Conservation (phyloP, 2,329 filamentous ascomycete genomes). For the Elsinoe ampelina region DNA sequence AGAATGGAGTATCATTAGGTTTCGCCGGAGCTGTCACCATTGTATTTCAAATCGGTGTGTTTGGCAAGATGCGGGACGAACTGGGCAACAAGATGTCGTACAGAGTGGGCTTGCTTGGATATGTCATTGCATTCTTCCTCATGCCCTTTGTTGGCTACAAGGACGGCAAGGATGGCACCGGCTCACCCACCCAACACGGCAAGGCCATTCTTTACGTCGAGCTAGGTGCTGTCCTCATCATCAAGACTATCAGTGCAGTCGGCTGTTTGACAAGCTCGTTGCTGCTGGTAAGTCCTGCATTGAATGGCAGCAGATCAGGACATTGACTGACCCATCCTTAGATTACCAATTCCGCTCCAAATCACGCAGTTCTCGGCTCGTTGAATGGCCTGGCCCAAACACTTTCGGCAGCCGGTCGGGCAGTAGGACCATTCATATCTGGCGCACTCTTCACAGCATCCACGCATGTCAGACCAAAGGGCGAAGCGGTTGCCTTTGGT, state of each 20-base stretch:
- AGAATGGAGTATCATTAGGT: slow-evolving; percentile 77
- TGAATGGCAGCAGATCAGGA: neutral
- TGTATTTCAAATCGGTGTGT: slow-evolving; percentile 78
- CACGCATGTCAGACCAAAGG: slow-evolving; percentile 63
- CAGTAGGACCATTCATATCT: slow-evolving; percentile 78
- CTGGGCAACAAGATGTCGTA: slow-evolving; percentile 84
- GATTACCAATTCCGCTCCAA: slow-evolving; percentile 90
- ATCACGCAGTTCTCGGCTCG: slow-evolving; percentile 74
- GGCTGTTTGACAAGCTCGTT: slow-evolving; percentile 84
- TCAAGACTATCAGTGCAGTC: slow-evolving; percentile 86
- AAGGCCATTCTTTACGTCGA: slow-evolving; percentile 68
- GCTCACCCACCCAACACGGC: slow-evolving; percentile 40
- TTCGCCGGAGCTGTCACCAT: slow-evolving; percentile 81
- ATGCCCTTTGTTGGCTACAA: slow-evolving; percentile 87
- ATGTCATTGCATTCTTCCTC: slow-evolving; percentile 70
- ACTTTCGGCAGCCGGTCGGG: slow-evolving; percentile 79
- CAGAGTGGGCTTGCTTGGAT: slow-evolving; percentile 64
- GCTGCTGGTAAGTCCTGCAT: slow-evolving; percentile 42
- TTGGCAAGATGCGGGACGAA: slow-evolving; percentile 65
- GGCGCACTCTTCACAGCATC: slow-evolving; percentile 78
- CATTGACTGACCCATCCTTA: slow-evolving; percentile 27
- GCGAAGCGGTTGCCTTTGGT: slow-evolving; percentile 77
- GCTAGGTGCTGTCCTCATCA: slow-evolving; percentile 66
- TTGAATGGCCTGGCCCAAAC: slow-evolving; percentile 93
- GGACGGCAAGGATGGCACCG: slow-evolving; percentile 37